Evolutionary conservation across 768 basidiomycete genomes (phyloP).

Genomic region (Macrolepiota fuliginosa): DNA sequence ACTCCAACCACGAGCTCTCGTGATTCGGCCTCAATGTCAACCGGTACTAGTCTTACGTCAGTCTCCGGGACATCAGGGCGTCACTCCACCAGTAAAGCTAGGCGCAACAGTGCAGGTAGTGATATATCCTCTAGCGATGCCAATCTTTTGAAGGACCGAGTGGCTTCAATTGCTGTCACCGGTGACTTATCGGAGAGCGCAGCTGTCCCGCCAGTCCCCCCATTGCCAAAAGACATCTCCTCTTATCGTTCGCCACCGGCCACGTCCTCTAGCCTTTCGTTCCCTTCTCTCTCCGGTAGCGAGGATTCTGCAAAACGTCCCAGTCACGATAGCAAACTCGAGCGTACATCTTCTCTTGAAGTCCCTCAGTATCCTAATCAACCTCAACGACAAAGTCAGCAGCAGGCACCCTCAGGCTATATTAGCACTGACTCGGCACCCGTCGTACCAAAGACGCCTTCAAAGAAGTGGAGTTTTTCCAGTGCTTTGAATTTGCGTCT

Average conservation of each 20-base stretch:
- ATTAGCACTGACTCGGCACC: slow-evolving; percentile 35
- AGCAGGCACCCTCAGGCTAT: slow-evolving; percentile 31
- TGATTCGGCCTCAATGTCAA: slow-evolving; percentile 83
- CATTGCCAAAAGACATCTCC: slow-evolving; percentile 87
- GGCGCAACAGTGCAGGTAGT: slow-evolving; percentile 84
- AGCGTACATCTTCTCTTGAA: slow-evolving; percentile 49
- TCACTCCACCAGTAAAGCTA: slow-evolving; percentile 64
- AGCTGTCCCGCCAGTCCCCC: slow-evolving; percentile 89
- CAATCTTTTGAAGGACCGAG: slow-evolving; percentile 63
- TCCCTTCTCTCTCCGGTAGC: slow-evolving; percentile 39
- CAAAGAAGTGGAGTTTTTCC: slow-evolving; percentile 98
- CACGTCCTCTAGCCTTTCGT: slow-evolving; percentile 51
- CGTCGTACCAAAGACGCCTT: slow-evolving; percentile 67
- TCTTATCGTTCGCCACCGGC: slow-evolving; percentile 69
- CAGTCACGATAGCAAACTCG: slow-evolving; percentile 44
- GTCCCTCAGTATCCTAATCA: slow-evolving; percentile 38
- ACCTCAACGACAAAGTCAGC: slow-evolving; percentile 27
- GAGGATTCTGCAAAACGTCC: slow-evolving; percentile 43
- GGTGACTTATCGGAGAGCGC: slow-evolving; percentile 60
- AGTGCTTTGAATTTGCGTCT: slow-evolving; percentile 77
- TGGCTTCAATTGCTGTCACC: slow-evolving; percentile 54
- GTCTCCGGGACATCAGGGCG: slow-evolving; percentile 70
- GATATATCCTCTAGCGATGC: slow-evolving; percentile 78
- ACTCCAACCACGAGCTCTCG: slow-evolving; percentile 79
- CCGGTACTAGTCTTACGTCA: slow-evolving; percentile 75